Conservation (phyloP, 2,329 filamentous ascomycete species). For the Chaetomium strumarium region DNA sequence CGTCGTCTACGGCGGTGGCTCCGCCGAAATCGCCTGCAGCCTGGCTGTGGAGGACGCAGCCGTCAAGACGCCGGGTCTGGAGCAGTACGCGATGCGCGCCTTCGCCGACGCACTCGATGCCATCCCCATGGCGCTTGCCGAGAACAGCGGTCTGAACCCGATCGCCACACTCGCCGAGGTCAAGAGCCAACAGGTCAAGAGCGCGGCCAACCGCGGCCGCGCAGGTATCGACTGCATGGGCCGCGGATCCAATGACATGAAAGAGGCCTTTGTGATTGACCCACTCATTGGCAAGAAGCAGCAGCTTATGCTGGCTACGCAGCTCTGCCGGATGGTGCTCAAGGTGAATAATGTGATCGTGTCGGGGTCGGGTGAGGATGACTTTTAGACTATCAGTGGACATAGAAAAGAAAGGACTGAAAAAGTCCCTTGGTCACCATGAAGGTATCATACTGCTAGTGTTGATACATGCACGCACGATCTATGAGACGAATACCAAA, state of each 20-base stretch:
- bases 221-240: conserved; percentile 98
- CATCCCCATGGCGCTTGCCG: conserved; percentile 89
- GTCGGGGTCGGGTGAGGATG: conserved; percentile 77
- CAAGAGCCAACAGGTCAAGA: conserved; percentile 95
- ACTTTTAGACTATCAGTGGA: conserved; percentile 60
- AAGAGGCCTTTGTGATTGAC: conserved; percentile 95
- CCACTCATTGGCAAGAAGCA: conserved; percentile 97
- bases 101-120: conserved; percentile 93
- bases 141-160: conserved; percentile 93
- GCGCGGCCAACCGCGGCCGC: conserved; percentile 47
- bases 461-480: conserved; percentile 16
- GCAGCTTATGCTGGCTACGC: conserved; percentile 91
- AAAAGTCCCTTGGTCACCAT: not conserved
- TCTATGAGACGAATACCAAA: conserved; percentile 5
- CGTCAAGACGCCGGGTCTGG: conserved; percentile 89
- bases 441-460: conserved; percentile 1
- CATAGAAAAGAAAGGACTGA: conserved; percentile 1
- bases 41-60: conserved; percentile 93
- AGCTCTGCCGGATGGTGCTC: conserved; percentile 95
- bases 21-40: conserved; percentile 95
- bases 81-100: conserved; percentile 98
- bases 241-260: conserved; percentile 93
- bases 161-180: conserved; percentile 92
- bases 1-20: conserved; percentile 94
- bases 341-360: conserved; percentile 98